A percentile compares a stretch with the other conserved stretches of the same genome.
Conservation (phyloP, 257 asterid genomes). For the Paulownia fortunei region DNA sequence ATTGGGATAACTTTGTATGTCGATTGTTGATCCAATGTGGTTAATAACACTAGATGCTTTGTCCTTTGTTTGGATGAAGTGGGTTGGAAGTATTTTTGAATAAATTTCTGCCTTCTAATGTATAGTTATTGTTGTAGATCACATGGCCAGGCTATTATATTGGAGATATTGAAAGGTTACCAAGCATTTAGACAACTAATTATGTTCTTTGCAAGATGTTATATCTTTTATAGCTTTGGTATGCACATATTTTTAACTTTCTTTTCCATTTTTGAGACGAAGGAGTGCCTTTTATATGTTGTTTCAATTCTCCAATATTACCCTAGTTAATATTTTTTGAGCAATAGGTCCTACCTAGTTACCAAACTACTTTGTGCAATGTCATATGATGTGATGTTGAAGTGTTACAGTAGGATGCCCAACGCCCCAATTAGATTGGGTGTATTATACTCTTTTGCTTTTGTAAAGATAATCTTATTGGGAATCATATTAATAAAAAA, state of each 20-base stretch:
- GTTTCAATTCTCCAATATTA: slow-evolving; percentile 7
- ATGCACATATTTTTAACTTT: slow-evolving; percentile 5
- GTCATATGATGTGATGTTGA: slow-evolving; percentile 24
- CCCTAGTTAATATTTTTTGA: slow-evolving; percentile 4
- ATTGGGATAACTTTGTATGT: slow-evolving; percentile 79
- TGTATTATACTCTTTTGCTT: too few relatives aligned
- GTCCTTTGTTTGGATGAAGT: slow-evolving; percentile 88
- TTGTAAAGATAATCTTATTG: too few relatives aligned
- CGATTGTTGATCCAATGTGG: slow-evolving; percentile 96
- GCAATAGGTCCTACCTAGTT: slow-evolving; percentile 23
- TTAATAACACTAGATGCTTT: slow-evolving; percentile 90
- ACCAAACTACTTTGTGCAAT: slow-evolving; percentile 26
- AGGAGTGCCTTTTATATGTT: neutral
- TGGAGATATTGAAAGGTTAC: slow-evolving; percentile 97
- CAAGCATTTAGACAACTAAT: slow-evolving; percentile 97
- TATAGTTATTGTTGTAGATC: slow-evolving; percentile 61
- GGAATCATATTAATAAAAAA: too few relatives aligned
- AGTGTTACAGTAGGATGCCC: too few relatives aligned
- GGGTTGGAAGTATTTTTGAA: slow-evolving; percentile 40
- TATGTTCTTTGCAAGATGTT: slow-evolving; percentile 13
- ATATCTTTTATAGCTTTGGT: slow-evolving; percentile 24
- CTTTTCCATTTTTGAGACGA: neutral
- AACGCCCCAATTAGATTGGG: too few relatives aligned
- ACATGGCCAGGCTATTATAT: slow-evolving; percentile 97
- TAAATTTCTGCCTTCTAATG: slow-evolving; percentile 36